Percentiles rank a stretch among this genome's conserved stretches.
phyloP scores from a whole-genome alignment of 2,329 filamentous ascomycete species.

The Penicillium palitans region DNA sequence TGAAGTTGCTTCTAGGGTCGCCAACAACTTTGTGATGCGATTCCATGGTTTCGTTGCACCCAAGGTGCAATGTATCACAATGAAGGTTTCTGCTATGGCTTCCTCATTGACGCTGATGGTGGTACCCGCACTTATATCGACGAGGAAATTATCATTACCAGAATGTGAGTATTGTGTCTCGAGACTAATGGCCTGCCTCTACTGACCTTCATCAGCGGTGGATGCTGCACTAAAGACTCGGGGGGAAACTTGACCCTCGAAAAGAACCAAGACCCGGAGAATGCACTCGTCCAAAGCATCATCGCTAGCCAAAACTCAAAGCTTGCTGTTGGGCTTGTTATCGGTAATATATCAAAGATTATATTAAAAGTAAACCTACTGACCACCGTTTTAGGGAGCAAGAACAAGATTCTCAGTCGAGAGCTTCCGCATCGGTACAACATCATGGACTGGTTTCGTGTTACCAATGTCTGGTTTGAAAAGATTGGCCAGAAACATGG shows the following conservation, averaged over 20 bases:
- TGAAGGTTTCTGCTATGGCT: slow-evolving; percentile 53
- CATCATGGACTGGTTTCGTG: slow-evolving; percentile 67
- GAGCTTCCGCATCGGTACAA: slow-evolving; percentile 60
- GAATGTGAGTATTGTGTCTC: slow-evolving; percentile 50
- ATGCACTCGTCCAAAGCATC: slow-evolving; percentile 42
- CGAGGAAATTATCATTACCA: slow-evolving; percentile 63
- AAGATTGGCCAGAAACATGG: slow-evolving; percentile 44
- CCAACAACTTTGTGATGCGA: slow-evolving; percentile 62
- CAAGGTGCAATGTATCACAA: slow-evolving; percentile 60
- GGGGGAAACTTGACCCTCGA: slow-evolving; percentile 49
- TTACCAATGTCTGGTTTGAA: slow-evolving; percentile 70
- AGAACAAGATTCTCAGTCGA: slow-evolving; percentile 51
- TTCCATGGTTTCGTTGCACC: slow-evolving; percentile 63
- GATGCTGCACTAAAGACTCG: slow-evolving; percentile 52
- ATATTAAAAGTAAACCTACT: background rate
- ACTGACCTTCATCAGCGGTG: slow-evolving; percentile 48
- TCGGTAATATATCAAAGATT: slow-evolving; percentile 44
- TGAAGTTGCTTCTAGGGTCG: slow-evolving; percentile 38
- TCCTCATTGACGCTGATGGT: slow-evolving; percentile 59
- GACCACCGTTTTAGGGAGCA: slow-evolving; percentile 48
- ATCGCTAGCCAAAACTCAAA: slow-evolving; percentile 49
- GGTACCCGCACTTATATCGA: slow-evolving; percentile 60
- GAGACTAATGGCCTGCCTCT: background rate
- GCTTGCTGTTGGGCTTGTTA: slow-evolving; percentile 57
- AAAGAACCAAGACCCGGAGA: slow-evolving; percentile 53